Evolutionary conservation across 2,329 filamentous ascomycete genomes (phyloP).

Genomic region (Westerdykella ornata): DNA sequence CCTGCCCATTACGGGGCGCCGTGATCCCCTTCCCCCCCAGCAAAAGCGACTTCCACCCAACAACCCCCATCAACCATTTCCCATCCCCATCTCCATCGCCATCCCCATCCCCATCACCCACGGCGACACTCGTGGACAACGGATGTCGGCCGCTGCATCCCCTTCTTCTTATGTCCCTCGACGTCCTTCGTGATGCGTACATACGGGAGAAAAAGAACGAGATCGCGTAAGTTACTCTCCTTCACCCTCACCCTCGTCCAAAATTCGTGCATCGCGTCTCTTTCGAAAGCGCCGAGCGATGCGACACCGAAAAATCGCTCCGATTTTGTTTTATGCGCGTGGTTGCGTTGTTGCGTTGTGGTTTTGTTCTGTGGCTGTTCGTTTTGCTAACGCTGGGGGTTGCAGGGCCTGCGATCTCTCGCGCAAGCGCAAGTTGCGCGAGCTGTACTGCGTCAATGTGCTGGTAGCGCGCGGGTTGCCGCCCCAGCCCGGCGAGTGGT

Average conservation of each 20-base stretch:
- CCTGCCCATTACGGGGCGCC: too few species aligned
- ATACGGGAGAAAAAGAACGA: slow-evolving; percentile 39
- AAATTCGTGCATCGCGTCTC: slow-evolving; percentile 21
- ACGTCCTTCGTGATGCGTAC: slow-evolving; percentile 39
- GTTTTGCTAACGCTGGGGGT: too few species aligned
- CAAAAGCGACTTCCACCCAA: slow-evolving; percentile 13
- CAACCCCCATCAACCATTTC: slow-evolving; percentile 13
- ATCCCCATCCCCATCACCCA: slow-evolving; percentile 20
- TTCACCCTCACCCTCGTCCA: slow-evolving; percentile 6
- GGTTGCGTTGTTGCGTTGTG: slow-evolving; percentile 37
- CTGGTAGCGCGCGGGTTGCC: slow-evolving; percentile 49
- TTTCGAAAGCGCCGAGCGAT: slow-evolving; percentile 21
- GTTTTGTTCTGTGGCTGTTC: slow-evolving; percentile 32
- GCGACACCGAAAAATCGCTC: slow-evolving; percentile 40
- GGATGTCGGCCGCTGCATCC: slow-evolving; percentile 42
- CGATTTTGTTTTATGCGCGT: slow-evolving; percentile 31
- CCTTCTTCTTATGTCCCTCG: slow-evolving; percentile 45
- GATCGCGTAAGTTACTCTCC: slow-evolving; percentile 39
- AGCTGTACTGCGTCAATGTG: slow-evolving; percentile 75
- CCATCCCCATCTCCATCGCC: slow-evolving; percentile 30
- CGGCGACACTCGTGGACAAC: slow-evolving; percentile 41
- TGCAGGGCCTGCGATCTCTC: slow-evolving; percentile 55
- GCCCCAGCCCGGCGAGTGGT: slow-evolving; percentile 51
- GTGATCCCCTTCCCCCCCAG: too few species aligned
- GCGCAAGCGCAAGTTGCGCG: slow-evolving; percentile 85